Percentiles rank a stretch among this genome's conserved stretches.
phyloP scores from a whole-genome alignment of 108 stramenopile species.

The Schizochytrium sp. region DNA sequence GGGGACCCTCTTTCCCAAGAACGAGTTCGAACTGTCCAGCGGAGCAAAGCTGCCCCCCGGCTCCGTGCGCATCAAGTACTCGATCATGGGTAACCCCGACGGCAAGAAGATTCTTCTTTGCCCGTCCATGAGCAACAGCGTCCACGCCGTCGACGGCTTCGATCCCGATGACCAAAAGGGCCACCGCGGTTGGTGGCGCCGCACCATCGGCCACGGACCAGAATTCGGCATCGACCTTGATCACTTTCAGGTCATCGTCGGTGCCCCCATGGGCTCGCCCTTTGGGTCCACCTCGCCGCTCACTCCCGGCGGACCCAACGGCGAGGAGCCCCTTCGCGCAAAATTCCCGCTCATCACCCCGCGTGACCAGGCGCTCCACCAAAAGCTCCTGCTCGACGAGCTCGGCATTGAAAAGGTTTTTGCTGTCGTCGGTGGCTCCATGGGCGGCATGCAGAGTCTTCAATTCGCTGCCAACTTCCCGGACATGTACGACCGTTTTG shows the following conservation, averaged over 20 bases:
- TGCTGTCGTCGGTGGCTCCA: conserved; percentile 20
- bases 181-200: conserved; percentile 11
- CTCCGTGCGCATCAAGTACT: not conserved
- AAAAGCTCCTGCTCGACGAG: not conserved
- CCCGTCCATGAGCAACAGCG: conserved; percentile 9
- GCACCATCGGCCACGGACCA: not conserved
- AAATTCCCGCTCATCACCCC: conserved; percentile 20
- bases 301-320: not conserved
- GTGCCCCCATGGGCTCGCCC: conserved; percentile 16
- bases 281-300: conserved; percentile 22
- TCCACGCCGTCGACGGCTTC: not conserved
- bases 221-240: conserved; percentile 5
- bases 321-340: not conserved
- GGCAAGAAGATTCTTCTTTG: not conserved
- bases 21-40: not conserved
- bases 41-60: not conserved
- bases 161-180: not conserved
- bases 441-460: conserved; percentile 26
- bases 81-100: not conserved
- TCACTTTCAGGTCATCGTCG: conserved; percentile 21
- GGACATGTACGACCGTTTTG: not conserved
- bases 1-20: not conserved
- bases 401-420: conserved; percentile 20
- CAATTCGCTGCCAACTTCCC: conserved; percentile 21
- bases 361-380: not conserved